phyloP scores from a whole-genome alignment of 2,329 filamentous ascomycete species.

The Fusarium drepaniforme region DNA sequence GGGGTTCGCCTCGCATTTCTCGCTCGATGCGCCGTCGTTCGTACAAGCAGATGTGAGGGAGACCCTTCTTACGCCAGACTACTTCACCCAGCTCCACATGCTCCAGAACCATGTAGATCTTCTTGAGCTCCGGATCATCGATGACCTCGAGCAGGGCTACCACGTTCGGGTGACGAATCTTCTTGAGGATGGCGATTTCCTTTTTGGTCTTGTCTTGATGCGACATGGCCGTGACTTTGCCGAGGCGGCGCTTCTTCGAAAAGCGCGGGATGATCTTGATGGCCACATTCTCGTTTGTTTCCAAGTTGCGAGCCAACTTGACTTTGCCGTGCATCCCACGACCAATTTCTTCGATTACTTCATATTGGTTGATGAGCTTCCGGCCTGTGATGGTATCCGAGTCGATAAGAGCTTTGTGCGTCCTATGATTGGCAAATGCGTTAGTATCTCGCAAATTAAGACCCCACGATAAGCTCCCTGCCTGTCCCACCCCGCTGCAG shows the following conservation, averaged over 20 bases:
- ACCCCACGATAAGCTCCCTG: conserved; percentile 19
- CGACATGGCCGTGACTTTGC: conserved; percentile 76
- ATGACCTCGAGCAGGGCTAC: conserved; percentile 97
- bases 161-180: conserved; percentile 97
- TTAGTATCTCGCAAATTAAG: conserved; percentile 32
- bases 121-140: conserved; percentile 94
- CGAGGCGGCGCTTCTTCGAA: conserved; percentile 92
- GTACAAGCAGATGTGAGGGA: conserved; percentile 84
- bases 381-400: conserved; percentile 89
- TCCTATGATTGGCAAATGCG: conserved; percentile 61
- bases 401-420: conserved; percentile 91
- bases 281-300: conserved; percentile 83
- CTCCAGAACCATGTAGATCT: conserved; percentile 98
- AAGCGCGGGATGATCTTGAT: conserved; percentile 99
- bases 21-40: conserved; percentile 86
- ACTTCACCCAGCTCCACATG: conserved; percentile 96
- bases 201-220: conserved; percentile 87
- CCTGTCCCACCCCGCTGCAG: conserved; percentile 17
- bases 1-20: conserved; percentile 72
- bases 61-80: conserved; percentile 90
- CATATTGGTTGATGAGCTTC: conserved; percentile 98
- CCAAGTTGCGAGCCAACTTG: conserved; percentile 87
- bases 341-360: conserved; percentile 95
- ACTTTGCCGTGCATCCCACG: conserved; percentile 98
- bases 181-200: conserved; percentile 98